Conservation (phyloP, 1,284 basidiomycete species). For the Sporisorium exsertum region DNA sequence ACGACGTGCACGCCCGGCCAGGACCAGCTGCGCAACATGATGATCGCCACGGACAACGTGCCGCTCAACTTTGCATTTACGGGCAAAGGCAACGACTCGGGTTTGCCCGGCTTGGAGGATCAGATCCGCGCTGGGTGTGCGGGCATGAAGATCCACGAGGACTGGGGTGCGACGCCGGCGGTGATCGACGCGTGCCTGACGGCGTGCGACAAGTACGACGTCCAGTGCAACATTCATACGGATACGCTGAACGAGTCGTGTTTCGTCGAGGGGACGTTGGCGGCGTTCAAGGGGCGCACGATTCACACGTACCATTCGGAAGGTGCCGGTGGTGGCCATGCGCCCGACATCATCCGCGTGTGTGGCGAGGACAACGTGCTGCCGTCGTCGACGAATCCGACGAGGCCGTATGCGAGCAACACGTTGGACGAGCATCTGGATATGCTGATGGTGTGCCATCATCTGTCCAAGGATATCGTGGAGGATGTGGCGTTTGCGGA, state of each 20-base stretch:
- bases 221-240: constrained; percentile 97
- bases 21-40: constrained; percentile 63
- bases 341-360: constrained; percentile 96
- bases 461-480: constrained; percentile 71
- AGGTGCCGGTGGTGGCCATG: constrained; percentile 81
- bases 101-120: constrained; percentile 78
- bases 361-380: constrained; percentile 90
- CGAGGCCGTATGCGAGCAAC: constrained; percentile 89
- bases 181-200: constrained; percentile 82
- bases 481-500: constrained; percentile 98
- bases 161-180: constrained; percentile 94
- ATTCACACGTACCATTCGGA: constrained; percentile 80
- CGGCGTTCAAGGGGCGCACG: constrained; percentile 87
- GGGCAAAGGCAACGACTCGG: constrained; percentile 85
- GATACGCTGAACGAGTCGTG: constrained; percentile 79
- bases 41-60: constrained; percentile 80
- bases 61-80: constrained; percentile 92
- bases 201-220: constrained; percentile 90
- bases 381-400: constrained; percentile 98
- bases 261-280: constrained; percentile 92
- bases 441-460: constrained; percentile 87
- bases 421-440: constrained; percentile 98
- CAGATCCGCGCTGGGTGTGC: constrained; percentile 87
- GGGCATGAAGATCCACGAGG: constrained; percentile 95
- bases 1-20: constrained; percentile 88